These are phyloP conservation scores for Baudoinia panamericana DNA, from an alignment of 495 filamentous ascomycete species.

Conservation along the genomic window DNA sequence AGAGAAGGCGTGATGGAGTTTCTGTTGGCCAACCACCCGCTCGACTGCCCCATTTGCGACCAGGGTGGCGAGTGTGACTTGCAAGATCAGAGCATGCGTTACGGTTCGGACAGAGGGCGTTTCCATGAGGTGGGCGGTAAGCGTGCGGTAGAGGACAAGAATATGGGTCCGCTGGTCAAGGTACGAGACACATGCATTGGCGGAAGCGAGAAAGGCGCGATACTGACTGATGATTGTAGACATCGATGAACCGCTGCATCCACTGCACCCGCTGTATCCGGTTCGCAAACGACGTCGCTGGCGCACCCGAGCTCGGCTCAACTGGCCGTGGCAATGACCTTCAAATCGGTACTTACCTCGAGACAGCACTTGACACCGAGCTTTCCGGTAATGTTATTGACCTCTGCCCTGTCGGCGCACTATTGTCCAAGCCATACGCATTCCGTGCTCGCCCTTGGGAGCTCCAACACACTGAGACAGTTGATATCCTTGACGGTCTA, in stretches of 20 bases:
- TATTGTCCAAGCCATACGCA: slow-evolving; percentile 93
- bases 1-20: slow-evolving; percentile 99
- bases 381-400: slow-evolving; percentile 96
- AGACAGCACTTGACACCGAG: slow-evolving; percentile 80
- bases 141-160: slow-evolving; percentile 97
- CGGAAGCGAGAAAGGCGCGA: neutral
- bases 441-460: slow-evolving; percentile 97
- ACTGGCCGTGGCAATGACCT: slow-evolving; percentile 91
- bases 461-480: slow-evolving; percentile 78
- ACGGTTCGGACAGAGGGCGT: slow-evolving; percentile 86
- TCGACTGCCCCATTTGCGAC: slow-evolving; percentile 95
- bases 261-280: slow-evolving; percentile 96
- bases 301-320: slow-evolving; percentile 86
- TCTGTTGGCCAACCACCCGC: slow-evolving; percentile 86
- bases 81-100: slow-evolving; percentile 98
- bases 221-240: slow-evolving; percentile 35
- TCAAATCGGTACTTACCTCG: slow-evolving; percentile 95
- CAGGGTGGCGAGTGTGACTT: slow-evolving; percentile 98
- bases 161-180: slow-evolving; percentile 95
- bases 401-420: slow-evolving; percentile 89
- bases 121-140: slow-evolving; percentile 94
- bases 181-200: too few relatives aligned
- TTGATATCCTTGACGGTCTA: slow-evolving; percentile 84
- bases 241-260: slow-evolving; percentile 99
- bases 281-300: slow-evolving; percentile 94